Conservation (phyloP, 1,284 basidiomycete species). For the Melampsora abietis-canadensis region DNA sequence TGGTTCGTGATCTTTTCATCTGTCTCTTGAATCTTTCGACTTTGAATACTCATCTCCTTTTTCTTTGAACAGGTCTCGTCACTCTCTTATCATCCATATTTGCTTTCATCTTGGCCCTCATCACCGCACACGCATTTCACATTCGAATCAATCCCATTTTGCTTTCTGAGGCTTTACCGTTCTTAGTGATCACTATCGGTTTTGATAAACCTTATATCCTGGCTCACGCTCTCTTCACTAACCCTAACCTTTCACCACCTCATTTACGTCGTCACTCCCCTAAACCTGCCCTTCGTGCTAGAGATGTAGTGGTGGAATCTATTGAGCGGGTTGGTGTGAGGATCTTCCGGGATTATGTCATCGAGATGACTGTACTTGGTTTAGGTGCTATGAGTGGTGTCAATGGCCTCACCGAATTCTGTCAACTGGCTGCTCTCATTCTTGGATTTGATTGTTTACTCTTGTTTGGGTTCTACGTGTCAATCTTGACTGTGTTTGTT, state of each 20-base stretch:
- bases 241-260: slow-evolving; percentile 65
- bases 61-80: slow-evolving; percentile 61
- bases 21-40: background rate
- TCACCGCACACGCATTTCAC: slow-evolving; percentile 74
- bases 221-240: slow-evolving; percentile 81
- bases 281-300: slow-evolving; percentile 64
- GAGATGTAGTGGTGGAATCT: slow-evolving; percentile 77
- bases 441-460: slow-evolving; percentile 81
- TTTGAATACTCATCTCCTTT: background rate
- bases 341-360: slow-evolving; percentile 85
- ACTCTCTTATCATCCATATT: slow-evolving; percentile 81
- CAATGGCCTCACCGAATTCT: slow-evolving; percentile 88
- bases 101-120: slow-evolving; percentile 80
- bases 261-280: slow-evolving; percentile 19
- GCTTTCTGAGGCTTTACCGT: slow-evolving; percentile 90
- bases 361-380: slow-evolving; percentile 84
- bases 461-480: slow-evolving; percentile 84
- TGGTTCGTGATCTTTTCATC: slow-evolving; percentile 52
- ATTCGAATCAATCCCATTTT: slow-evolving; percentile 90
- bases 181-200: slow-evolving; percentile 94
- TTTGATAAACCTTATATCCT: slow-evolving; percentile 96
- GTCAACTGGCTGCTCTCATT: slow-evolving; percentile 83
- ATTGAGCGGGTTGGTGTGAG: slow-evolving; percentile 72
- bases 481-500: slow-evolving; percentile 87
- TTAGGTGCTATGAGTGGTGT: slow-evolving; percentile 84